phyloP scores from a whole-genome alignment of 176 grass and related monocot species.

The Secale cereale region DNA sequence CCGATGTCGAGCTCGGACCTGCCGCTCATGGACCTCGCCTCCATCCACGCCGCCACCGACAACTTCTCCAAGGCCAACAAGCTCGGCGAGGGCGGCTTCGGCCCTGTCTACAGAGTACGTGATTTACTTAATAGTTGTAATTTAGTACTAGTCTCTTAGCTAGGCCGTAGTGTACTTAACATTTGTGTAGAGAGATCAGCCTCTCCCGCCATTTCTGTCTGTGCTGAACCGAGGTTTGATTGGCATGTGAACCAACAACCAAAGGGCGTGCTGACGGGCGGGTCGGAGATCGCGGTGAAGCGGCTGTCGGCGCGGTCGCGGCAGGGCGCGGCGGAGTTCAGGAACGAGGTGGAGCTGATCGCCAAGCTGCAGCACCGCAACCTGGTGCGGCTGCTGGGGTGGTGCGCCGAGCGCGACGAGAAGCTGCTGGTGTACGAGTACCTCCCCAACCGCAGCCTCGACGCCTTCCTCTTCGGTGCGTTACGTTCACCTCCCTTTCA shows the following conservation, averaged over 20 bases:
- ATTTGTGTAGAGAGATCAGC: not conserved
- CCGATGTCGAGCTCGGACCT: slow-evolving; percentile 66
- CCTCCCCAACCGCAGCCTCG: slow-evolving; percentile 83
- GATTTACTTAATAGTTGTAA: not conserved
- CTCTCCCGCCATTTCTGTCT: not conserved
- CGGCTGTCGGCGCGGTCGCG: slow-evolving; percentile 67
- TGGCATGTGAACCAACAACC: not conserved
- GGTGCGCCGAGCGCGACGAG: slow-evolving; percentile 78
- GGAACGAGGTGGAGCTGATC: slow-evolving; percentile 88
- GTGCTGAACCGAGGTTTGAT: too few relatives aligned
- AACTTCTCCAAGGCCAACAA: slow-evolving; percentile 83
- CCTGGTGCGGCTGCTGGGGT: slow-evolving; percentile 77
- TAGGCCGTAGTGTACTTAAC: not conserved
- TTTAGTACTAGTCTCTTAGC: not conserved
- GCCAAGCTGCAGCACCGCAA: slow-evolving; percentile 96
- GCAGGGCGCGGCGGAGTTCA: slow-evolving; percentile 74
- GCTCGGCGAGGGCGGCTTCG: slow-evolving; percentile 94
- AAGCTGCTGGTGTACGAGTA: slow-evolving; percentile 92
- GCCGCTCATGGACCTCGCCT: slow-evolving; percentile 62
- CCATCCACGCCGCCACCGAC: slow-evolving; percentile 68
- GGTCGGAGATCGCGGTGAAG: slow-evolving; percentile 74
- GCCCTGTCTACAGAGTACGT: slow-evolving; percentile 67
- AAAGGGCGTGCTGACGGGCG: slow-evolving; percentile 57
- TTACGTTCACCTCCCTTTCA: not conserved
- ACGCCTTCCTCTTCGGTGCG: slow-evolving; percentile 78